Percentiles rank a stretch among this genome's conserved stretches.
Conservation (phyloP, 2,329 filamentous ascomycete species). For the Calonectria pseudoreteaudii region DNA sequence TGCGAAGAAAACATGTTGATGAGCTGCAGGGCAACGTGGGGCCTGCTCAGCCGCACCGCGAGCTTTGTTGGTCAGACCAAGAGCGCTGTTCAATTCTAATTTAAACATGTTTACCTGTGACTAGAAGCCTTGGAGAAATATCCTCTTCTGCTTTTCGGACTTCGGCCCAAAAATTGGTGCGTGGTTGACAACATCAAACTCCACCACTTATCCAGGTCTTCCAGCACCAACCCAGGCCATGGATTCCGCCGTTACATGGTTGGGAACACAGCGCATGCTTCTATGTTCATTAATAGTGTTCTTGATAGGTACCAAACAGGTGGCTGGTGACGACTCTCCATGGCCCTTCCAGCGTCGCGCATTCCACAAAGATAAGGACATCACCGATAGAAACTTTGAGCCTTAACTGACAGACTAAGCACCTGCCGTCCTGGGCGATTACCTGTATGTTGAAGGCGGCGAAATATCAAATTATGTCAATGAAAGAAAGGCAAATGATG, state of each 20-base stretch:
- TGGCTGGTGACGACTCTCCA: not conserved
- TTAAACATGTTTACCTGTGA: not conserved
- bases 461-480: not conserved
- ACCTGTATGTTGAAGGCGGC: not conserved
- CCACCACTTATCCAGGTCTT: no score
- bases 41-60: not conserved
- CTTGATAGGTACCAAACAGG: not conserved
- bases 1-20: not conserved
- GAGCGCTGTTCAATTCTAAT: not conserved
- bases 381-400: no score
- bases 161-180: no score
- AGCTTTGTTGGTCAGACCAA: no score
- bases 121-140: not conserved
- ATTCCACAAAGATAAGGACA: not conserved
- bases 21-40: not conserved
- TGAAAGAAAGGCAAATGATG: not conserved
- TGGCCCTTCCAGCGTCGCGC: not conserved
- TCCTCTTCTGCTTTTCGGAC: not conserved
- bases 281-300: not conserved
- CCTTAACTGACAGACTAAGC: not conserved
- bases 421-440: not conserved
- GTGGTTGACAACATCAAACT: not conserved
- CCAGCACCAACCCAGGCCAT: not conserved
- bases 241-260: not conserved
- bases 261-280: not conserved